Conservation (phyloP, 208 protist species). For the Tritrichomonas foetus region DNA sequence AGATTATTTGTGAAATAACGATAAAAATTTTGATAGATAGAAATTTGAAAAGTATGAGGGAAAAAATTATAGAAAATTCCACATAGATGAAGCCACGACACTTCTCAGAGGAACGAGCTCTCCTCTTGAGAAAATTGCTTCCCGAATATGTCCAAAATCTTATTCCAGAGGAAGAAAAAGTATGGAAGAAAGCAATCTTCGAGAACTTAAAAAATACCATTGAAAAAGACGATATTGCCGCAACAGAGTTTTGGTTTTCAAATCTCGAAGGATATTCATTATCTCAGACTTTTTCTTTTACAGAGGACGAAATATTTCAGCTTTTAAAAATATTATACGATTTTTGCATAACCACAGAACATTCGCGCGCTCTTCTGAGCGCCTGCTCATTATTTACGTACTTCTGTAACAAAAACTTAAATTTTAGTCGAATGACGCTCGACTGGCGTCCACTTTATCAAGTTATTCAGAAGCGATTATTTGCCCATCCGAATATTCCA, state of each 20-base stretch:
- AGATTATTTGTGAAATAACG: too few species aligned
- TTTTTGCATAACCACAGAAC: not conserved
- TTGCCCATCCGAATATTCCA: not conserved
- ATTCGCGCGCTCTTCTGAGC: not conserved
- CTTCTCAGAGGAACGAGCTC: not conserved
- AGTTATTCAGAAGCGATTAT: not conserved
- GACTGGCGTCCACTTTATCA: not conserved
- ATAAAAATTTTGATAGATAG: not conserved
- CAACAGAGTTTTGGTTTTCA: not conserved
- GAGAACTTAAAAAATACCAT: not conserved
- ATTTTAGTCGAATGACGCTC: not conserved
- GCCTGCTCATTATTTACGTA: not conserved
- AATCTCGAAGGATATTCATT: not conserved
- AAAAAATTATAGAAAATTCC: not conserved
- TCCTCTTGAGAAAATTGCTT: not conserved
- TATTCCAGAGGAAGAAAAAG: not conserved
- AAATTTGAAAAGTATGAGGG: not conserved
- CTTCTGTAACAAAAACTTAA: not conserved
- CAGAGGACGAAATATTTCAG: not conserved
- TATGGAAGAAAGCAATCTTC: not conserved
- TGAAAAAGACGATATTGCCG: not conserved
- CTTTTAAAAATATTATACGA: not conserved
- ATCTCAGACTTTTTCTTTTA: not conserved
- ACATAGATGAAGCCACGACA: not conserved
- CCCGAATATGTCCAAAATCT: not conserved